Base-by-base conservation (phyloP, 192 early-diverging fungal species). In the Umbelopsis vinacea region DNA sequence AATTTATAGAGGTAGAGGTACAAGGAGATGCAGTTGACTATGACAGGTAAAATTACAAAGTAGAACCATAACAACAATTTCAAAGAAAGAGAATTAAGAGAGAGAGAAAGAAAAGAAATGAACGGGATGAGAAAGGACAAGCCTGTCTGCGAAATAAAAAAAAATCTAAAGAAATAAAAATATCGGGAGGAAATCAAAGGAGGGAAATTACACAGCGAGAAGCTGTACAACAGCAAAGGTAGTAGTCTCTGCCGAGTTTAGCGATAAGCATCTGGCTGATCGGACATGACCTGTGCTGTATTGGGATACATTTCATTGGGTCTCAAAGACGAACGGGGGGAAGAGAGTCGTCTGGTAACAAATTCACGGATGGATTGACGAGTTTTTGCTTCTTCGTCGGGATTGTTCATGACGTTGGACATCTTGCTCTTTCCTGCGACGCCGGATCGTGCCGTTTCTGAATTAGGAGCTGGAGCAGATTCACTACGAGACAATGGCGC, bases 11-110 rank as follows among this genome's bases (percentile, higher is more conserved):
- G 48, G 40, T 54, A 54, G 53, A 54, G 57, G 57, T 63, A 63
- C 57, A 63, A 12, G 33, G 33, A 63, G 57, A 37, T 63, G 26
- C 57, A 35, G 17, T 54, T 12, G 11, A 43, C 11, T 54, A 63
- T 63, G 33, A 63, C 57, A 63, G 57, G 33, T 63, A 63, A 29
- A 63, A 50, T 29, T 63, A 63, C 57, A 63, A 63, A 35, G 26
- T 37, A 35, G 57, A 63, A 63, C 29, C 23, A 54, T 21, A 60
- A 60, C 57, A 63, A 29, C 33, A 35, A 37, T 37, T 26, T 54
- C 23, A 54, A 54, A 43, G 40, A 43, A 43, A 29, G 29, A 29
- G 29, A 29, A 29, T 29, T 29, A 29, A 29, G 29, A 29, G 29
- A 29, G 29, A 3, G 3, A 29, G 3, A 29, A 43, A 1, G 40